A percentile compares a stretch with the other conserved stretches of the same genome.
These are phyloP conservation scores for Taphrina flavorubra DNA, from an alignment of 1,139 yeast genomes.

Conservation along the genomic window DNA sequence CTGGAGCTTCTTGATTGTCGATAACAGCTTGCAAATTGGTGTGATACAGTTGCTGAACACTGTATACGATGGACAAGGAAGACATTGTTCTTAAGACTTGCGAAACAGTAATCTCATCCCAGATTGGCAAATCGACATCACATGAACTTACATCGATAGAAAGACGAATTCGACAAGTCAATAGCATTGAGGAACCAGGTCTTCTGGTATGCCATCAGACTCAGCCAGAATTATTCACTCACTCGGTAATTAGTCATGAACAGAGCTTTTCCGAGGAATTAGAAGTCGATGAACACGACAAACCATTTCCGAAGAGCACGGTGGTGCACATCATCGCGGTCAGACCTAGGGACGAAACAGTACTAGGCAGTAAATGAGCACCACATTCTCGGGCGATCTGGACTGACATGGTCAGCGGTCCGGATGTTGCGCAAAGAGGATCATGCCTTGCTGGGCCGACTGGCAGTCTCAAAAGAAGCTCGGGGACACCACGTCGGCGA, in stretches of 20 bases:
- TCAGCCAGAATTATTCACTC: background rate
- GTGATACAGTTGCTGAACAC: too few relatives aligned
- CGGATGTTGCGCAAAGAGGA: slow-evolving; percentile 13
- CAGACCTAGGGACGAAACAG: background rate
- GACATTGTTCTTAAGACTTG: slow-evolving; percentile 17
- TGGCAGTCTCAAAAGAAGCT: slow-evolving; percentile 33
- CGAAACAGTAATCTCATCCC: background rate
- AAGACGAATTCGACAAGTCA: slow-evolving; percentile 14
- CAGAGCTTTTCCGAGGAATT: slow-evolving; percentile 26
- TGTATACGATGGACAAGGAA: background rate
- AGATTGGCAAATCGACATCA: too few relatives aligned
- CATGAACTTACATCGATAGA: background rate
- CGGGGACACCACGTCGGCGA: slow-evolving; percentile 22
- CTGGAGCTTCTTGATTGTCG: too few relatives aligned
- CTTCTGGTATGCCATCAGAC: slow-evolving; percentile 10
- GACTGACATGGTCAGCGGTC: slow-evolving; percentile 4
- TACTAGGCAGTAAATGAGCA: slow-evolving; percentile 17
- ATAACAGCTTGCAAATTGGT: too few relatives aligned
- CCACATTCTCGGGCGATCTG: background rate
- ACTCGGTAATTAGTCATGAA: slow-evolving; percentile 6
- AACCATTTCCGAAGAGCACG: slow-evolving; percentile 10
- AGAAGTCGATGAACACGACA: slow-evolving; percentile 32
- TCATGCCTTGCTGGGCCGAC: slow-evolving; percentile 27
- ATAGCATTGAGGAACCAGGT: slow-evolving; percentile 23
- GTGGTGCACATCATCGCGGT: slow-evolving; percentile 33